Conservation (phyloP, 352 stramenopile species). For the Globisporangium irregulare region DNA sequence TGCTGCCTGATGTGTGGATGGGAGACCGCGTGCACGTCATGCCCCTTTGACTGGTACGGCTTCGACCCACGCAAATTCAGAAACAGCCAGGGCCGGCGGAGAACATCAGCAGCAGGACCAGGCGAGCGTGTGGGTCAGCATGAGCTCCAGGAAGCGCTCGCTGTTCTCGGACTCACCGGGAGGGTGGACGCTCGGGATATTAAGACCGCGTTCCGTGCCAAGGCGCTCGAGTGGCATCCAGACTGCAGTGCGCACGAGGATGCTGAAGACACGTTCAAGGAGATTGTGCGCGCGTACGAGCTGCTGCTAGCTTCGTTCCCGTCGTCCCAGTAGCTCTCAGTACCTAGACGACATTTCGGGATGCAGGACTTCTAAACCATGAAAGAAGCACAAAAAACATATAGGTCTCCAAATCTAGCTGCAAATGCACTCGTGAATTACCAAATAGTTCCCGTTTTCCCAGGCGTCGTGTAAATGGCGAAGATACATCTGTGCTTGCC, state of each 20-base stretch:
- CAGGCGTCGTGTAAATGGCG: too few species aligned
- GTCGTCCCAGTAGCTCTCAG: slow-evolving; percentile 2
- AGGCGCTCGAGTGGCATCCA: slow-evolving; percentile 90
- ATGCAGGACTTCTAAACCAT: too few species aligned
- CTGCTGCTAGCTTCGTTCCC: slow-evolving; percentile 37
- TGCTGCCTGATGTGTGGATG: slow-evolving; percentile 68
- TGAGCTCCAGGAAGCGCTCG: slow-evolving; percentile 24
- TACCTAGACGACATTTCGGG: not conserved
- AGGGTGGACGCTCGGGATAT: slow-evolving; percentile 23
- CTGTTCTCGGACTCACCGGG: slow-evolving; percentile 22
- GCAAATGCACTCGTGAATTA: too few species aligned
- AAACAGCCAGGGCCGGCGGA: slow-evolving; percentile 17
- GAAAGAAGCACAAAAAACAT: too few species aligned
- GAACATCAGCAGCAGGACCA: slow-evolving; percentile 1
- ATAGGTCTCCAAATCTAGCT: too few species aligned
- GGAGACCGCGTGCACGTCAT: slow-evolving; percentile 56
- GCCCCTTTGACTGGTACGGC: slow-evolving; percentile 64
- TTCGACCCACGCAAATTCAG: slow-evolving; percentile 53
- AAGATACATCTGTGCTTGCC: too few species aligned
- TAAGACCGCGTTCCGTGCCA: slow-evolving; percentile 57
- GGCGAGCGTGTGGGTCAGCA: slow-evolving; percentile 3
- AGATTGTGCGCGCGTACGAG: slow-evolving; percentile 88
- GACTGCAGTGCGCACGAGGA: slow-evolving; percentile 87
- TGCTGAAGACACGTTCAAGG: slow-evolving; percentile 82
- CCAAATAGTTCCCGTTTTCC: too few species aligned